These are phyloP conservation scores for Eimeria praecox DNA, from an alignment of 169 alveolate species.

Conservation along the genomic window DNA sequence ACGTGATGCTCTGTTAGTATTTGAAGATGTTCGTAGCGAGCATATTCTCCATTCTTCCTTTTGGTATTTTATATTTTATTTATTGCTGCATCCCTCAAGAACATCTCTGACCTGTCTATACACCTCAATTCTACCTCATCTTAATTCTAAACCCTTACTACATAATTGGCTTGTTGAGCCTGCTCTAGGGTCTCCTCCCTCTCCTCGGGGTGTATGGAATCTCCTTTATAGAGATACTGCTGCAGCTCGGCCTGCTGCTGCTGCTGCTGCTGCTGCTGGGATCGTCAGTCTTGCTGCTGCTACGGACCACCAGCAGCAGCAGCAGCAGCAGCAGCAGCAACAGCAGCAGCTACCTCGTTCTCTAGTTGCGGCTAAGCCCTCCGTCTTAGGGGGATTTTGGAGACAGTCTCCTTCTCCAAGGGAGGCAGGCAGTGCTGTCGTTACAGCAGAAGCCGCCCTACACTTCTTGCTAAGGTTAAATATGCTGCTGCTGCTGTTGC, in stretches of 20 bases:
- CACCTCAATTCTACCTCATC: constrained; percentile 84
- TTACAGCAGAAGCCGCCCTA: constrained; percentile 83
- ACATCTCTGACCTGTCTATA: constrained; percentile 81
- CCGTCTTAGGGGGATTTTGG: constrained; percentile 82
- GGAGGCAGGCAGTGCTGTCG: constrained; percentile 76
- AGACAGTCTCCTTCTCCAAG: constrained; percentile 81
- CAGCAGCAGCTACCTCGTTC: not conserved
- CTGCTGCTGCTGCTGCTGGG: constrained; percentile 21
- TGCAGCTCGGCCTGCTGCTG: not conserved
- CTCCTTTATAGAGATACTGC: not conserved
- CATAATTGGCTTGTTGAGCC: constrained; percentile 83
- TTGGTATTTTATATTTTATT: constrained; percentile 83
- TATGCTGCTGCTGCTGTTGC: not conserved
- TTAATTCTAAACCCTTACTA: constrained; percentile 83
- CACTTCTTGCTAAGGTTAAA: constrained; percentile 75
- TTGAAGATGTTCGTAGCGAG: constrained; percentile 78
- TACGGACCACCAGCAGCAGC: too few relatives aligned
- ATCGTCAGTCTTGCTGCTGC: constrained; percentile 70
- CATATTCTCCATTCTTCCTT: constrained; percentile 84
- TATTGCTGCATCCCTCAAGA: constrained; percentile 79
- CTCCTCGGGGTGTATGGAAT: constrained; percentile 21
- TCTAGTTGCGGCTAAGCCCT: not conserved
- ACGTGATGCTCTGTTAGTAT: constrained; percentile 84
- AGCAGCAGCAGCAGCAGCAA: constrained; percentile 36
- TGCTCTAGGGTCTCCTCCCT: constrained; percentile 29